Conservation (phyloP, 2,329 filamentous ascomycete species). For the Fonsecaea multimorphosa region DNA sequence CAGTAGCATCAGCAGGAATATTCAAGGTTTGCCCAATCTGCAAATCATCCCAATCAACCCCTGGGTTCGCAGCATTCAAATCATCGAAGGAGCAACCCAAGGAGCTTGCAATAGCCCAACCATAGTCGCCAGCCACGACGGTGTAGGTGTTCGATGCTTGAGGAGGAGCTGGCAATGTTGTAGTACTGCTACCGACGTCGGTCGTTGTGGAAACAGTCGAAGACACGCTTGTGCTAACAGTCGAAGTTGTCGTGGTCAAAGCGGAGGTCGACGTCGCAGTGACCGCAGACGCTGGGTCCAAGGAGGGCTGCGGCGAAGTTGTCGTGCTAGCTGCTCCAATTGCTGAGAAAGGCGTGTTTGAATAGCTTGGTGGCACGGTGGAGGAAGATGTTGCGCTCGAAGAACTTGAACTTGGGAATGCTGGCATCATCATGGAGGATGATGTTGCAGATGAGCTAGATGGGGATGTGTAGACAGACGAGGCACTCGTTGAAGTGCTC, state of each 20-base stretch:
- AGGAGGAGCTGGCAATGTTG: slow-evolving; percentile 17
- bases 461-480: neutral
- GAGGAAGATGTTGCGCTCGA: slow-evolving; percentile 16
- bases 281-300: neutral
- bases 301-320: slow-evolving; percentile 5
- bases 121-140: slow-evolving; percentile 31
- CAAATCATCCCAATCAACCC: slow-evolving; percentile 33
- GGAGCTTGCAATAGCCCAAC: slow-evolving; percentile 28
- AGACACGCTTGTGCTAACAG: slow-evolving; percentile 4
- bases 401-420: neutral
- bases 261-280: slow-evolving; percentile 10
- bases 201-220: neutral
- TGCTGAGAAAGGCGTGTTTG: neutral
- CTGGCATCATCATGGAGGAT: neutral
- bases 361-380: neutral
- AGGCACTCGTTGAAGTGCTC: neutral
- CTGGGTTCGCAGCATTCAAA: slow-evolving; percentile 32
- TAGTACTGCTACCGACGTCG: slow-evolving; percentile 5
- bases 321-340: neutral
- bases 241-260: slow-evolving; percentile 11
- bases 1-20: slow-evolving; percentile 20
- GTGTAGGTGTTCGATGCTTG: slow-evolving; percentile 24
- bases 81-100: slow-evolving; percentile 32
- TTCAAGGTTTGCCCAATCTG: slow-evolving; percentile 32
- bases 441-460: slow-evolving; percentile 7